Evolutionary conservation across 2,329 filamentous ascomycete species (phyloP), one percentile per base, ranked within the genome.

Genomic region (Nigrospora sphaerica): DNA sequence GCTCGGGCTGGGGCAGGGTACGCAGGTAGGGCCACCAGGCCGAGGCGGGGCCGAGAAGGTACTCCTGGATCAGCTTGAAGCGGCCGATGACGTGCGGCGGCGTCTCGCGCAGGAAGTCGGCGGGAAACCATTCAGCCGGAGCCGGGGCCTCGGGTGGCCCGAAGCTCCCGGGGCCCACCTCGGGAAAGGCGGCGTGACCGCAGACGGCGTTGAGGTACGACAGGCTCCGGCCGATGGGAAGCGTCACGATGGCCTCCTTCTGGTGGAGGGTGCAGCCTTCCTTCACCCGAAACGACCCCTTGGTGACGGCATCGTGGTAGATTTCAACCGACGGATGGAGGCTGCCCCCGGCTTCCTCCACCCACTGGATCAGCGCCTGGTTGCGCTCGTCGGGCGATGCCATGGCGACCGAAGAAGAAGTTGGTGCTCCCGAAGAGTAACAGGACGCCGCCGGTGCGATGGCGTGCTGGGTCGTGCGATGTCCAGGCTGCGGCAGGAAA

Each of bases 41-140:
- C 0, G 85, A 86, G 2, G 71, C 57, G 2, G 63, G 46, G 1
- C 76, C 77, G 2, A 74, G 63, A 32, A 88, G 68, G 57, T 80
- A 82, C 60, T 90, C 80, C 50, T 83, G 78, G 58, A 86, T 73
- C 6, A 90, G 71, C 52, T 86, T 84, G 63, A 88, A 85, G 4
- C 83, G 75, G 10, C 80, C 75, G 42, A 83, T 65, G 47, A 86
- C 78, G 53, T 86, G 77, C 0, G 80, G 73, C 1, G 75, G 74
- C 2, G 73, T 62, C 5, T 58, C 56, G 1, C 68, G 54, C 40
- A 85, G 62, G 52, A 86, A 80, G 1, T 58, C 57, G 0, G 53
- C 42, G 0, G 78, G 73, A 40, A 86, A 77, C 50, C 53, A 49
- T 2, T 9, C 9, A 3, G n/a, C 7, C 16, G 6, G 9, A n/a